Evolutionary conservation across 2,329 filamentous ascomycete species (phyloP), one percentile per base, ranked within the genome.

Genomic region (Alternaria sp.): DNA sequence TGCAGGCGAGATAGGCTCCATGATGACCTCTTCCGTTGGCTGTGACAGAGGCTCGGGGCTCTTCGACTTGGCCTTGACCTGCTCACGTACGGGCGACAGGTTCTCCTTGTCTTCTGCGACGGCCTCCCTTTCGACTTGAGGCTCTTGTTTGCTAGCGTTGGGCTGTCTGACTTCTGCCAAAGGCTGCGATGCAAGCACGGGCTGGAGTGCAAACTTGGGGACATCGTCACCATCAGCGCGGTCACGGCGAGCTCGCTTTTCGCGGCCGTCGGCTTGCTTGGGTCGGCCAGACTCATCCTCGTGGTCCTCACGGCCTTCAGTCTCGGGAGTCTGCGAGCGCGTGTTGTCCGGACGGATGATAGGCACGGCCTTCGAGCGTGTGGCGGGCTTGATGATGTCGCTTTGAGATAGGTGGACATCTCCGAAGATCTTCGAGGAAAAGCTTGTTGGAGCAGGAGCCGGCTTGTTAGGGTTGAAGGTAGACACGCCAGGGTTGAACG

Each of bases 301-400:
- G 10, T 79, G 30, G 77, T 79, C 26, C 76, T 75, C 60, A 25
- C 55, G 55, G 11, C 44, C 55, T 53, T 62, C 49, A 78, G 75
- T 53, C 84, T 82, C 62, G 67, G 81, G 71, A 84, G 89, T 75
- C 46, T 69, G 68, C 60, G 77, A 70, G 23, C 72, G 72, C 21
- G 73, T 71, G 61, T 66, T 69, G 60, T 88, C 84, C 1, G 92
- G 92, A 43, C 85, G 86, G 10, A 95, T 81, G 66, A 97, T 96
- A 0, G 94, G 92, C 58, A 97, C 87, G 10, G 93, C 93, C 81
- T 96, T 97, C 5, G 90, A 92, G 71, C 88, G 89, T 80, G 92
- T 93, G 1, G 82, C 78, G 7, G 90, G 87, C 72, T 91, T 91
- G 26, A 88, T 81, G 54, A 89, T 85, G 21, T 92, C 89, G 14